Percentiles rank a stretch among this genome's conserved stretches.
Conservation (phyloP, 371 early-diverging fungal genomes). For the Entomophthora muscae region DNA sequence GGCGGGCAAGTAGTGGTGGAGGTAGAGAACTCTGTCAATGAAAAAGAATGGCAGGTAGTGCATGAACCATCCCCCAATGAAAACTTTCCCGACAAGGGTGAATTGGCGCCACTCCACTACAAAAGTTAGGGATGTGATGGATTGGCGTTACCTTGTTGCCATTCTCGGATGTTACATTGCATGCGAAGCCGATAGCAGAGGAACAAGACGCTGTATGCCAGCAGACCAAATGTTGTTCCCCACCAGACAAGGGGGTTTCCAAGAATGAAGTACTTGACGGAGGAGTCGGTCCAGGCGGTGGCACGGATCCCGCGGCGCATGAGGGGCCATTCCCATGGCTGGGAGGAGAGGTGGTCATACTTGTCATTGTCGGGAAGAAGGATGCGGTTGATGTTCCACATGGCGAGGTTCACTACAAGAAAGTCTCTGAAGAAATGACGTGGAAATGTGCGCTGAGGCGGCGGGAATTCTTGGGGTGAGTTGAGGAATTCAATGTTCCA, state of each 20-base stretch:
- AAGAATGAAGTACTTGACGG: constrained; percentile 69
- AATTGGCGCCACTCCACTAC: constrained; percentile 22
- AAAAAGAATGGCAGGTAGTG: constrained; percentile 93
- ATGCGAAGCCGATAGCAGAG: constrained; percentile 42
- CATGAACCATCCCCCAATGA: constrained; percentile 62
- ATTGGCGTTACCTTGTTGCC: constrained; percentile 29
- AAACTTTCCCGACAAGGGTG: constrained; percentile 52
- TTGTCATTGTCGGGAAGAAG: constrained; percentile 82
- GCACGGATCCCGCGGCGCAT: constrained; percentile 78
- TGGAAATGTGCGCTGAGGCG: constrained; percentile 17
- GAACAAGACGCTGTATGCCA: constrained; percentile 37
- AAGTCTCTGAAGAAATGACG: constrained; percentile 53
- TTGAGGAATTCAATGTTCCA: constrained; percentile 66
- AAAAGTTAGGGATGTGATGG: constrained; percentile 7
- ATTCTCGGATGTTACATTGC: constrained; percentile 48
- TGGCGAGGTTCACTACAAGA: constrained; percentile 64
- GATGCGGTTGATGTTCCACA: constrained; percentile 79
- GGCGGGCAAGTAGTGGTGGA: constrained; percentile 95
- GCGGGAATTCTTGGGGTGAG: constrained; percentile 26
- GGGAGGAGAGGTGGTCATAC: constrained; percentile 73
- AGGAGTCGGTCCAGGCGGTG: constrained; percentile 57
- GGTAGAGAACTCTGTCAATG: constrained; percentile 81
- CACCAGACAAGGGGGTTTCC: constrained; percentile 96
- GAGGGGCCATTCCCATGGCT: constrained; percentile 67
- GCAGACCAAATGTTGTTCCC: constrained; percentile 39